Evolutionary conservation across 495 filamentous ascomycete species (phyloP).

Genomic region (Viridothelium virens): DNA sequence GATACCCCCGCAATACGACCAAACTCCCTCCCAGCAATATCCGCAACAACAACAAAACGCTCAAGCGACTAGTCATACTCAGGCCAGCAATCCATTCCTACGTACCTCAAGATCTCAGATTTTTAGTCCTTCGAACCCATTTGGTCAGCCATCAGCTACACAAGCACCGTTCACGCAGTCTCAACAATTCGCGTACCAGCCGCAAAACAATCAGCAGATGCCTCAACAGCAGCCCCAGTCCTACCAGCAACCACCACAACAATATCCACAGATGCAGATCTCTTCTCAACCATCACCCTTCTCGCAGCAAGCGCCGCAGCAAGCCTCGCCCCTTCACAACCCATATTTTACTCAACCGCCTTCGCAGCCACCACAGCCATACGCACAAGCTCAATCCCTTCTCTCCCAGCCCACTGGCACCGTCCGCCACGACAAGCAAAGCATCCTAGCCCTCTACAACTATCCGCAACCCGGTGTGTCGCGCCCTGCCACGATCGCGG

Average conservation of each 20-base stretch:
- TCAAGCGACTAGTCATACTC: slow-evolving; percentile 24
- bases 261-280: slow-evolving; percentile 9
- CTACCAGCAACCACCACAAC: slow-evolving; percentile 10
- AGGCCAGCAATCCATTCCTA: slow-evolving; percentile 34
- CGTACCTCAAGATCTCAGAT: slow-evolving; percentile 31
- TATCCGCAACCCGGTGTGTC: slow-evolving; percentile 62
- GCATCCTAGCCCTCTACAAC: slow-evolving; percentile 82
- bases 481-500: slow-evolving; percentile 25
- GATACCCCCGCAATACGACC: slow-evolving; percentile 45
- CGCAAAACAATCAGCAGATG: slow-evolving; percentile 24
- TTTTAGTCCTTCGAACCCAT: slow-evolving; percentile 32
- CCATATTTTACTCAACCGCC: slow-evolving; percentile 1
- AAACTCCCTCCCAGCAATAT: slow-evolving; percentile 21
- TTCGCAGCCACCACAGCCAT: slow-evolving; percentile 20
- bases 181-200: slow-evolving; percentile 21
- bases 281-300: neutral
- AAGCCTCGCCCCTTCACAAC: slow-evolving; percentile 15
- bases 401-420: slow-evolving; percentile 40
- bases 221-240: slow-evolving; percentile 3
- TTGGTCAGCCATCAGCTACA: slow-evolving; percentile 18
- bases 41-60: slow-evolving; percentile 26
- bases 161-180: slow-evolving; percentile 20
- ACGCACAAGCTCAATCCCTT: slow-evolving; percentile 18
- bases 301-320: slow-evolving; percentile 17
- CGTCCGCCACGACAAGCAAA: slow-evolving; percentile 61